These are phyloP conservation scores for Trebouxia sp. DNA, from an alignment of 139 green algal species.

Conservation along the genomic window DNA sequence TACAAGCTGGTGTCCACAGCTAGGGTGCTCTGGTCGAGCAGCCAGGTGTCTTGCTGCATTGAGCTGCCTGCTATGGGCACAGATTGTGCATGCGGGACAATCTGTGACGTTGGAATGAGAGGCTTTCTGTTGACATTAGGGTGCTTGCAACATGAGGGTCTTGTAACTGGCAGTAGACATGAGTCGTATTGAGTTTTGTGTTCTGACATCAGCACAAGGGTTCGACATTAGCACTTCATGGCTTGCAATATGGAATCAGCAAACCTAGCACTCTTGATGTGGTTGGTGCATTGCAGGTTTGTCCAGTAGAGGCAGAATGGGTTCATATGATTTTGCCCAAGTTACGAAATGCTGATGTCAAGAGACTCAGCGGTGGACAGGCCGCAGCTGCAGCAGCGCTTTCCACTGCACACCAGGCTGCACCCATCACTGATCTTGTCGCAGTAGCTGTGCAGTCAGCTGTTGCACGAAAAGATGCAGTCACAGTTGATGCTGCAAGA, in stretches of 20 bases:
- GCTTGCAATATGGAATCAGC: background rate
- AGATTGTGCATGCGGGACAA: too few relatives aligned
- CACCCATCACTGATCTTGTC: background rate
- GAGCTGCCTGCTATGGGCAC: background rate
- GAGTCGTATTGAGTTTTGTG: background rate
- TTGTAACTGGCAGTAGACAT: background rate
- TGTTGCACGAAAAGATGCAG: slow-evolving; percentile 52
- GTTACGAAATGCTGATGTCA: slow-evolving; percentile 71
- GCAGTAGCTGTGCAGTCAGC: background rate
- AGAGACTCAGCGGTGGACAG: slow-evolving; percentile 65
- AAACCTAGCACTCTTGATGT: background rate
- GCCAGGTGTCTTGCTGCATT: background rate
- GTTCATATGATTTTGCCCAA: slow-evolving; percentile 70
- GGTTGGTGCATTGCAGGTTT: slow-evolving; percentile 62
- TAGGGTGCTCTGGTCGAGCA: background rate
- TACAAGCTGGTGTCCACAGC: background rate
- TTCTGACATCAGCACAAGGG: background rate
- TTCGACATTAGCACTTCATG: background rate
- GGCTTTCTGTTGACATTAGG: too few relatives aligned
- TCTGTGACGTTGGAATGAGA: too few relatives aligned
- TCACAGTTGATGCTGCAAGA: slow-evolving; percentile 66
- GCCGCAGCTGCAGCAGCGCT: slow-evolving; percentile 12
- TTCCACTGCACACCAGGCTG: slow-evolving; percentile 23
- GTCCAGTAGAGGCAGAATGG: slow-evolving; percentile 72
- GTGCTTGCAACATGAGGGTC: too few relatives aligned